phyloP scores from a whole-genome alignment of 306 rosid species.

The Malus orientalis region DNA sequence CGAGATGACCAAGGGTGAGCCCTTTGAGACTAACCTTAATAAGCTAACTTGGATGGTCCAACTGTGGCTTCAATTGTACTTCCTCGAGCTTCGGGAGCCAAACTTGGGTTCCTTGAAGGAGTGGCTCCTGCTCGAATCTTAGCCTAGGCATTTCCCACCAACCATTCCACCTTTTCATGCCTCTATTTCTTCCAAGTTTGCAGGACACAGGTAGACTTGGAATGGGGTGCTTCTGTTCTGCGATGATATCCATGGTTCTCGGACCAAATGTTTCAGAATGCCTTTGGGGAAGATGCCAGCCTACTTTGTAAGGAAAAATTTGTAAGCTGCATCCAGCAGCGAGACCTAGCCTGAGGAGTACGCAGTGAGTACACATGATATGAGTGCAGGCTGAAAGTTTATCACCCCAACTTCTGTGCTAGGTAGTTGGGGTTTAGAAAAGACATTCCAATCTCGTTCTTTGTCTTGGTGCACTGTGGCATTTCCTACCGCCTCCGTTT shows the following conservation, averaged over 20 bases:
- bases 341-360: too few relatives aligned
- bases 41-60: neutral
- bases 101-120: accelerated
- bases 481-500: accelerated
- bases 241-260: accelerated
- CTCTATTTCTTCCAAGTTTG: too few relatives aligned
- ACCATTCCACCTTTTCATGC: accelerated
- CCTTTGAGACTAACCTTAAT: too few relatives aligned
- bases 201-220: accelerated
- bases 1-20: too few relatives aligned
- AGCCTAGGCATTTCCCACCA: too few relatives aligned
- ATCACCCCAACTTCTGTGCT: too few relatives aligned
- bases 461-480: accelerated
- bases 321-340: accelerated
- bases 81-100: accelerated
- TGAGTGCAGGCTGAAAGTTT: accelerated
- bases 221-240: accelerated
- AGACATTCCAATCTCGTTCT: accelerated
- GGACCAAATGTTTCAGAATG: accelerated
- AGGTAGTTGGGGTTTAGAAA: accelerated
- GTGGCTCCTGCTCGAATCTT: too few relatives aligned
- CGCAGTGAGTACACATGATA: accelerated
- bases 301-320: too few relatives aligned
- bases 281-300: accelerated
- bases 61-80: neutral